A percentile compares a stretch with the other conserved stretches of the same genome.
phyloP scores from a whole-genome alignment of 2,329 filamentous ascomycete genomes.

The Diaporthe sp. region DNA sequence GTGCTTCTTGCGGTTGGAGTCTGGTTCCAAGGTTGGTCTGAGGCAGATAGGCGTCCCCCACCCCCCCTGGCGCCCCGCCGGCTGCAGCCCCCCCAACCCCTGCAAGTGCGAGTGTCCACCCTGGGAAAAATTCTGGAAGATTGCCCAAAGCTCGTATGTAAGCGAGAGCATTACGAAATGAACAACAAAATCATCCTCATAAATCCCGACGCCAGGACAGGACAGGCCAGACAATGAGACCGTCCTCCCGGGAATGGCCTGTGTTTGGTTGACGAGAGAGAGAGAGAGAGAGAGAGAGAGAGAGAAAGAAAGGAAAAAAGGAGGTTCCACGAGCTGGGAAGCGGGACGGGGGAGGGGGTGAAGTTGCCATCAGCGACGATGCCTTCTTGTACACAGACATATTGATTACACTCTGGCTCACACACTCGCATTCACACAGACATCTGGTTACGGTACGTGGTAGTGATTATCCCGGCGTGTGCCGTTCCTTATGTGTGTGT shows the following conservation, averaged over 20 bases:
- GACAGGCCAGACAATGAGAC: neutral
- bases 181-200: slow-evolving; percentile 15
- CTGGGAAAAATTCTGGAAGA: slow-evolving; percentile 34
- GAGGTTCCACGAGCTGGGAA: slow-evolving; percentile 5
- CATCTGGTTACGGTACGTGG: neutral
- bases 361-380: slow-evolving; percentile 1
- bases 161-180: slow-evolving; percentile 34
- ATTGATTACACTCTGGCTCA: neutral
- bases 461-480: neutral
- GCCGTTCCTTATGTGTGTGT: neutral
- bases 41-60: slow-evolving; percentile 10
- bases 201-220: slow-evolving; percentile 7
- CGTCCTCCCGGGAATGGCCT: neutral
- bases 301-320: neutral
- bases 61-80: slow-evolving; percentile 18
- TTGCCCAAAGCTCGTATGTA: slow-evolving; percentile 31
- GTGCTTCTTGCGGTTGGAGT: neutral
- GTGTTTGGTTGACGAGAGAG: neutral
- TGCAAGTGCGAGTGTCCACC: slow-evolving; percentile 16
- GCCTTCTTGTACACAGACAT: slow-evolving; percentile 15
- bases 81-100: slow-evolving; percentile 5
- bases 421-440: neutral
- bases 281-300: neutral
- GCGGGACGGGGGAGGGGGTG: neutral
- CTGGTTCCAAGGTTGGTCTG: slow-evolving; percentile 25